These are phyloP conservation scores for Lactarius sanguifluus DNA, from an alignment of 768 basidiomycete genomes.

Conservation along the genomic window DNA sequence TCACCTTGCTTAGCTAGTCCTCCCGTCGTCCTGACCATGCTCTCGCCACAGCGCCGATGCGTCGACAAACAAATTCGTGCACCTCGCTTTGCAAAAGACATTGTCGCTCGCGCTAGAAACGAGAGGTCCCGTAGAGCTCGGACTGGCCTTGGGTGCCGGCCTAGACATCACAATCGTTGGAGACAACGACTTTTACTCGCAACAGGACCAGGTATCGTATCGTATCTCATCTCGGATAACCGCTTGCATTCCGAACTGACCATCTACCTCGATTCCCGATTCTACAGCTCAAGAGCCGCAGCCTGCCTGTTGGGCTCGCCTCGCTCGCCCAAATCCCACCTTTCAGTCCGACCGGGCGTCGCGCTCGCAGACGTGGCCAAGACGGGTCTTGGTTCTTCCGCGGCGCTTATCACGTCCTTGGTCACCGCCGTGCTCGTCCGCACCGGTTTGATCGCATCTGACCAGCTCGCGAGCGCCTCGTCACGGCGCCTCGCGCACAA, in stretches of 20 bases:
- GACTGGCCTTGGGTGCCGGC: conserved; percentile 47
- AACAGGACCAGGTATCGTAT: conserved; percentile 69
- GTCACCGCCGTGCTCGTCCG: conserved; percentile 83
- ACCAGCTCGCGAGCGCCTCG: conserved; percentile 42
- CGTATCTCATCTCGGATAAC: conserved; percentile 4
- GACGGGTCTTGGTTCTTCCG: conserved; percentile 96
- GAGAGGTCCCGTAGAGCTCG: conserved; percentile 45
- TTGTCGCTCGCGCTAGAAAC: conserved; percentile 66
- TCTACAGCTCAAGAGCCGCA: conserved; percentile 58
- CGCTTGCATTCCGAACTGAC: conserved; percentile 4
- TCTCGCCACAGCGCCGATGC: conserved; percentile 22
- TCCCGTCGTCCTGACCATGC: conserved; percentile 10
- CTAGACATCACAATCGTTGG: conserved; percentile 83
- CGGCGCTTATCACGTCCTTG: conserved; percentile 94
- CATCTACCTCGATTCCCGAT: conserved; percentile 2
- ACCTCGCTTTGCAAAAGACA: conserved; percentile 81
- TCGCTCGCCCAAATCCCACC: conserved; percentile 72
- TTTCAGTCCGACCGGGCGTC: conserved; percentile 72
- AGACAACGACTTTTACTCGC: conserved; percentile 98
- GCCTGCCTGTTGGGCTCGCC: conserved; percentile 59
- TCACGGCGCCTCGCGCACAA: conserved; percentile 79
- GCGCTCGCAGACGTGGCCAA: conserved; percentile 86
- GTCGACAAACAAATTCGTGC: conserved; percentile 85
- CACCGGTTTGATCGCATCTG: conserved; percentile 56
- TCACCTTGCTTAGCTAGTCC: neutral